Evolutionary conservation across 192 early-diverging fungal species (phyloP).

Genomic region (Mortierella hygrophila): DNA sequence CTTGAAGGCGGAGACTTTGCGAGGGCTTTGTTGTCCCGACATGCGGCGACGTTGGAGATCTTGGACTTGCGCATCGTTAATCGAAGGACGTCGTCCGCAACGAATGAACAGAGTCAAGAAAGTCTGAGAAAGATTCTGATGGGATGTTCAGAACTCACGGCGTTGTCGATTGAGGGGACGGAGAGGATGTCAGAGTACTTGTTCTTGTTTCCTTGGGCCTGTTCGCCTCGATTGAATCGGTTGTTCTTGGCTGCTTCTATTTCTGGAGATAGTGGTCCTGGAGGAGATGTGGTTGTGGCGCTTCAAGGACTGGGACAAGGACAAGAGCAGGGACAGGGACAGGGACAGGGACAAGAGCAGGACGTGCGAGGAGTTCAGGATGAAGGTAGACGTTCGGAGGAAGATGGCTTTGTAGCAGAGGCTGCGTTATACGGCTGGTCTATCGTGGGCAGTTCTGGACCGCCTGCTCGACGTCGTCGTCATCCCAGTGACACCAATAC

Average conservation of each 20-base stretch:
- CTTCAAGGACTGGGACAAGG: not conserved
- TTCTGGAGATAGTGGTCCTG: not conserved
- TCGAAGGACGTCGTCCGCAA: not conserved
- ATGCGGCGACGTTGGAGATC: slow-evolving; percentile 18
- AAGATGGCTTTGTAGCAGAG: not conserved
- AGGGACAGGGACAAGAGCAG: not conserved
- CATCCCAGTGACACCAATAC: not conserved
- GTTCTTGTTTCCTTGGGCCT: slow-evolving; percentile 30
- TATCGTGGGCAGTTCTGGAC: not conserved
- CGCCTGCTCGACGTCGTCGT: not conserved
- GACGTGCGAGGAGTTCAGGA: not conserved
- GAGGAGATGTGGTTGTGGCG: not conserved
- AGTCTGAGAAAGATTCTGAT: slow-evolving; percentile 16
- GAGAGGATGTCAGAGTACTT: not conserved
- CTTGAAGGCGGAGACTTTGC: slow-evolving; percentile 17
- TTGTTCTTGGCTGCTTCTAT: slow-evolving; percentile 15
- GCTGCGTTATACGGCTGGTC: not conserved
- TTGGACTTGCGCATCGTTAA: slow-evolving; percentile 19
- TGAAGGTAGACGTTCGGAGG: not conserved
- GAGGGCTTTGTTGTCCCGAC: not conserved
- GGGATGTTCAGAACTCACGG: slow-evolving; percentile 18
- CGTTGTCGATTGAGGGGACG: slow-evolving; percentile 25
- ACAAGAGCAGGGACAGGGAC: not conserved
- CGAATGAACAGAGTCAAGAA: not conserved
- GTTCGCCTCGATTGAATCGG: slow-evolving; percentile 11